phyloP scores from a whole-genome alignment of 2,329 filamentous ascomycete genomes.

The Didymella sp. region DNA sequence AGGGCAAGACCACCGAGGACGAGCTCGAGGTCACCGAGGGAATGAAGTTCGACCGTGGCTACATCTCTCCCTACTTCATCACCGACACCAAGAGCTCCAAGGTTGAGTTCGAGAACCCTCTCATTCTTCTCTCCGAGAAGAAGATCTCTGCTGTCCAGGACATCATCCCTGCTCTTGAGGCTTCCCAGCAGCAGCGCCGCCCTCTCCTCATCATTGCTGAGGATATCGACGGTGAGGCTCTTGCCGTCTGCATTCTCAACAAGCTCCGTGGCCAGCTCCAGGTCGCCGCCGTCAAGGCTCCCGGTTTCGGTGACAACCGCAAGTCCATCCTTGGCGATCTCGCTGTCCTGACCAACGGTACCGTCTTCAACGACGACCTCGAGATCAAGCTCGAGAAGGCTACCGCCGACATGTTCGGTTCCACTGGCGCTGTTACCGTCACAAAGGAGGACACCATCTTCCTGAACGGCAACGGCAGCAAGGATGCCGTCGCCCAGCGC shows the following conservation, averaged over 20 bases:
- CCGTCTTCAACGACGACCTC: slow-evolving; percentile 97
- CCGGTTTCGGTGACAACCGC: slow-evolving; percentile 99
- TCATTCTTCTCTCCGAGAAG: slow-evolving; percentile 99
- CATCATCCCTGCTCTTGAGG: slow-evolving; percentile 97
- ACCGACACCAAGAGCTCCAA: slow-evolving; percentile 98
- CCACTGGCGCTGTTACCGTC: slow-evolving; percentile 97
- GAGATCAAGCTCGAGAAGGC: slow-evolving; percentile 99
- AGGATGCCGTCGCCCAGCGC: slow-evolving; percentile 90
- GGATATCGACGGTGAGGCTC: slow-evolving; percentile 97
- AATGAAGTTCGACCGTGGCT: slow-evolving; percentile 99
- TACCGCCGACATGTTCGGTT: slow-evolving; percentile 93
- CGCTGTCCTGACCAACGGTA: slow-evolving; percentile 93
- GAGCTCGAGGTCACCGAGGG: slow-evolving; percentile 99
- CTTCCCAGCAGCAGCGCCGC: slow-evolving; percentile 91
- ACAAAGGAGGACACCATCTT: slow-evolving; percentile 99
- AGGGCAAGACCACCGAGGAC: slow-evolving; percentile 97
- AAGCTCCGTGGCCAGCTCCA: slow-evolving; percentile 99
- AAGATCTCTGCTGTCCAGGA: slow-evolving; percentile 99
- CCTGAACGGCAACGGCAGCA: slow-evolving; percentile 94
- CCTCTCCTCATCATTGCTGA: slow-evolving; percentile 98
- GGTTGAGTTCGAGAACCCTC: slow-evolving; percentile 99
- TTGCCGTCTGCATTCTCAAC: slow-evolving; percentile 99
- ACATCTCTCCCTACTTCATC: slow-evolving; percentile 99
- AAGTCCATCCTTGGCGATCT: slow-evolving; percentile 99
- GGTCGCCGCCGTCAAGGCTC: slow-evolving; percentile 97